Percentiles rank a stretch among this genome's conserved stretches.
Evolutionary conservation across 1,284 basidiomycete genomes (phyloP).

Genomic region (Naganishia albida): DNA sequence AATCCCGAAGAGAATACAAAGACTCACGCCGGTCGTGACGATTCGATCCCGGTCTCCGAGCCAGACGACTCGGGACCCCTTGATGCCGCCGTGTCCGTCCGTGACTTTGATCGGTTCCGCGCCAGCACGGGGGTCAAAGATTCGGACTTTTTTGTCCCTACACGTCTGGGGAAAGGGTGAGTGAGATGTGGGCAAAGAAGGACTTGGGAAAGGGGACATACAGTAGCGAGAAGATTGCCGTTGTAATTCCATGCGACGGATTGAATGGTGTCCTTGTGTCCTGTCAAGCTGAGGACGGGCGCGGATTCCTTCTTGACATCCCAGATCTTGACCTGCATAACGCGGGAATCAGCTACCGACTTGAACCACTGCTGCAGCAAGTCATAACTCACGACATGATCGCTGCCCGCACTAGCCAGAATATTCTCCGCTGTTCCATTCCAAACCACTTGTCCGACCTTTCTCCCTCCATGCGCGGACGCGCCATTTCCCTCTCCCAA

Average conservation of each 20-base stretch:
- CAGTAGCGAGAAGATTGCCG: slow-evolving; percentile 67
- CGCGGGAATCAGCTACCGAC: too few relatives aligned
- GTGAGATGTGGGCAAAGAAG: not conserved
- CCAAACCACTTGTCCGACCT: slow-evolving; percentile 92
- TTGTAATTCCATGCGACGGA: slow-evolving; percentile 79
- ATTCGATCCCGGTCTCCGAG: slow-evolving; percentile 85
- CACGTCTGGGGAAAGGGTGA: slow-evolving; percentile 68
- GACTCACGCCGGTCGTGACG: slow-evolving; percentile 74
- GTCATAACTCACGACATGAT: slow-evolving; percentile 65
- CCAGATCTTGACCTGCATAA: slow-evolving; percentile 71
- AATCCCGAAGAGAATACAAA: not conserved
- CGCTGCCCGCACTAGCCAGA: slow-evolving; percentile 82
- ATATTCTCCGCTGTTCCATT: slow-evolving; percentile 89
- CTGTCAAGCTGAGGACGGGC: slow-evolving; percentile 65
- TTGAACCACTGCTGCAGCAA: not conserved
- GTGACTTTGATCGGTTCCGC: slow-evolving; percentile 74
- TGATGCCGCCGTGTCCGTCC: slow-evolving; percentile 91
- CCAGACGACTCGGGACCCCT: slow-evolving; percentile 86
- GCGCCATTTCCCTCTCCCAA: slow-evolving; percentile 43
- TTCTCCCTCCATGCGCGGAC: slow-evolving; percentile 60
- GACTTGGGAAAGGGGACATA: slow-evolving; percentile 39
- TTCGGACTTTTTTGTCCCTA: slow-evolving; percentile 85
- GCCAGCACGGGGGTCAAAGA: slow-evolving; percentile 85
- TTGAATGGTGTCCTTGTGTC: slow-evolving; percentile 87
- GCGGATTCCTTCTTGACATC: slow-evolving; percentile 71